Conservation (phyloP, 495 filamentous ascomycete genomes). For the Chaetomium tenue region DNA sequence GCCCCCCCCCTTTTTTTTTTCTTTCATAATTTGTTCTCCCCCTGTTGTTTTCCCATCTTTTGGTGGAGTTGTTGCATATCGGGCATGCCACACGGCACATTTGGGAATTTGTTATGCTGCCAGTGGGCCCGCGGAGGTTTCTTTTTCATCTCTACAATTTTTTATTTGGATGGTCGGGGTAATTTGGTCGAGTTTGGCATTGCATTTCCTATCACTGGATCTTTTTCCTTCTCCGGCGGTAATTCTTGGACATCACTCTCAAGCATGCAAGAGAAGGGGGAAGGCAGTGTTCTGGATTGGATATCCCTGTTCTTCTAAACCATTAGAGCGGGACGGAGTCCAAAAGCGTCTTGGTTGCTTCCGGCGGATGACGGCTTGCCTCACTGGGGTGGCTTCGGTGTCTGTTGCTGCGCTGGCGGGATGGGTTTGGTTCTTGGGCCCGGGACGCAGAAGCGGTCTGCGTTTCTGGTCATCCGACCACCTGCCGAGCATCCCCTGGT, state of each 20-base stretch:
- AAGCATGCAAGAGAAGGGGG: not conserved
- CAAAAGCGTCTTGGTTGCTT: conserved; percentile 4
- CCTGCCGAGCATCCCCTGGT: conserved; percentile 1
- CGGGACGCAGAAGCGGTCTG: conserved; percentile 13
- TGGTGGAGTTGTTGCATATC: conserved; percentile 17
- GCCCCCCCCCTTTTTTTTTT: conserved; percentile 24
- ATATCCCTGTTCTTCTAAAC: not conserved
- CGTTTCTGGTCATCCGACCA: conserved; percentile 1
- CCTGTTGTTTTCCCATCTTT: not conserved
- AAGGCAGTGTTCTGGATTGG: not conserved
- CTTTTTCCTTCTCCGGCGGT: not conserved
- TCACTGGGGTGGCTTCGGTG: not conserved
- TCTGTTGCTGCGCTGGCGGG: conserved; percentile 12
- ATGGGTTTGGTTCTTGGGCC: not conserved
- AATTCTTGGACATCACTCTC: not conserved
- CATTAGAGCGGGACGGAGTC: not conserved
- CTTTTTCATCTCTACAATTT: not conserved
- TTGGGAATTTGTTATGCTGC: conserved; percentile 1
- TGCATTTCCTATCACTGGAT: not conserved
- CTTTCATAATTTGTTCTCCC: conserved; percentile 25
- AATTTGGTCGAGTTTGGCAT: not conserved
- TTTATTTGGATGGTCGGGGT: conserved; percentile 24
- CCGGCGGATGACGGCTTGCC: not conserved
- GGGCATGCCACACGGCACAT: not conserved
- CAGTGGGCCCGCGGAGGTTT: not conserved